A percentile compares a stretch with the other conserved stretches of the same genome.
Evolutionary conservation across 208 protist species (phyloP).

Genomic region (Leishmania braziliensis): DNA sequence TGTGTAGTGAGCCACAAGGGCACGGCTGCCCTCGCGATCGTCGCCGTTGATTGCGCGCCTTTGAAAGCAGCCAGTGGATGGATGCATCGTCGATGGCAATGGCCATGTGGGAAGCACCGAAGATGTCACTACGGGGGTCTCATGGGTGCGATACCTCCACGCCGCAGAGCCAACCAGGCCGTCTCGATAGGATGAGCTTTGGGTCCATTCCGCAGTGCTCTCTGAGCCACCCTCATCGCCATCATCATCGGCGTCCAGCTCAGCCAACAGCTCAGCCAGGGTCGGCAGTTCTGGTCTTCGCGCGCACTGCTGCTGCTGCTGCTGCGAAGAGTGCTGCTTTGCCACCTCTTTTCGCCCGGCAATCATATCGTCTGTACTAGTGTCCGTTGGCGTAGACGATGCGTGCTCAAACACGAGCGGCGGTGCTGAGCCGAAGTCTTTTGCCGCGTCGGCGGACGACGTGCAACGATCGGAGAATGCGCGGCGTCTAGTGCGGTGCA

Average conservation of each 20-base stretch:
- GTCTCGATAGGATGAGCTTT: neutral
- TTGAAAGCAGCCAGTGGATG: neutral
- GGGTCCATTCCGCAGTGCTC: neutral
- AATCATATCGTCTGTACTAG: neutral
- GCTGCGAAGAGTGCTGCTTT: neutral
- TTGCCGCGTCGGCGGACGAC: neutral
- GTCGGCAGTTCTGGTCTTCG: constrained; percentile 20
- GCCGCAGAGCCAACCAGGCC: neutral
- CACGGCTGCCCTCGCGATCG: neutral
- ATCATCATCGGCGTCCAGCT: constrained; percentile 15
- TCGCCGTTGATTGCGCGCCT: neutral
- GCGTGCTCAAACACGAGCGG: constrained; percentile 9
- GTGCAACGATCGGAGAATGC: neutral
- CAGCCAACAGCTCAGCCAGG: constrained; percentile 25
- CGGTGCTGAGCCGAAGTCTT: constrained; percentile 5
- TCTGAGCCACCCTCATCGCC: neutral
- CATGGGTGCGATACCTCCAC: neutral
- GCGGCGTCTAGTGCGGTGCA: neutral
- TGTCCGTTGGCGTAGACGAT: neutral
- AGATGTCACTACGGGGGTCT: neutral
- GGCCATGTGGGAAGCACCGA: neutral
- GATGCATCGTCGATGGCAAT: neutral
- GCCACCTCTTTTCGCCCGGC: neutral
- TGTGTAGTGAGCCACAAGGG: neutral
- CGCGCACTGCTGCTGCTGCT: neutral